These are phyloP conservation scores for Flagelloscypha sp. DNA, from an alignment of 768 basidiomycete genomes.

Conservation along the genomic window DNA sequence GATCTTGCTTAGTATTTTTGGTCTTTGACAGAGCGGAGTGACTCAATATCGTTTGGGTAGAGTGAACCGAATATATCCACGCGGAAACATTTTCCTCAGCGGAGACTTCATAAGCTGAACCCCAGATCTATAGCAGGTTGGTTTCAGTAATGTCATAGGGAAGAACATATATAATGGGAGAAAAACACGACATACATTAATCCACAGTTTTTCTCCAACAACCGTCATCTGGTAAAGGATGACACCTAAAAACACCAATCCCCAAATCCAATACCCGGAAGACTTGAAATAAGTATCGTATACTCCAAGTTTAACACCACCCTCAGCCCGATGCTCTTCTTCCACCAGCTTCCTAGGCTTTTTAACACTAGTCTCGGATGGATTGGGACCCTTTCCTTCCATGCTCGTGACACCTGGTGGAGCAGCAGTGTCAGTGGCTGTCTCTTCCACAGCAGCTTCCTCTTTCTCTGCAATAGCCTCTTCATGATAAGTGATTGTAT, in stretches of 20 bases:
- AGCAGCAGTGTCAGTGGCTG: constrained; percentile 12
- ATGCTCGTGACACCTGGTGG: background rate
- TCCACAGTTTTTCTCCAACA: constrained; percentile 35
- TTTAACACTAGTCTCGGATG: constrained; percentile 15
- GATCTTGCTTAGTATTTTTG: too few species aligned
- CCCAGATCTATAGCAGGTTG: constrained; percentile 47
- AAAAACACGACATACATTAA: constrained; percentile 24
- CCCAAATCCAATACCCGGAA: constrained; percentile 32
- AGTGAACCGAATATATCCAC: too few species aligned
- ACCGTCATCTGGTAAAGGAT: constrained; percentile 23
- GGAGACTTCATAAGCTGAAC: constrained; percentile 49
- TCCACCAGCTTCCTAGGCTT: constrained; percentile 33
- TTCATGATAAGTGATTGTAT: constrained; percentile 34
- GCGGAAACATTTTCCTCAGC: too few species aligned
- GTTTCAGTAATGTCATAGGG: too few species aligned
- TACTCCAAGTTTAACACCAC: constrained; percentile 36
- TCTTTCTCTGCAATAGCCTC: constrained; percentile 12
- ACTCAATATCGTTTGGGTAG: too few species aligned
- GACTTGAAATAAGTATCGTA: constrained; percentile 24
- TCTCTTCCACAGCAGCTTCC: constrained; percentile 12
- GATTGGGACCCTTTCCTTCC: background rate
- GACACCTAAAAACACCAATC: constrained; percentile 18
- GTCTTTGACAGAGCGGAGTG: too few species aligned
- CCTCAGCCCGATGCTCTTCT: constrained; percentile 38
- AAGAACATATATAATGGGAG: too few species aligned